phyloP scores from a whole-genome alignment of 2,329 filamentous ascomycete species.

The Exophiala dermatitidis region DNA sequence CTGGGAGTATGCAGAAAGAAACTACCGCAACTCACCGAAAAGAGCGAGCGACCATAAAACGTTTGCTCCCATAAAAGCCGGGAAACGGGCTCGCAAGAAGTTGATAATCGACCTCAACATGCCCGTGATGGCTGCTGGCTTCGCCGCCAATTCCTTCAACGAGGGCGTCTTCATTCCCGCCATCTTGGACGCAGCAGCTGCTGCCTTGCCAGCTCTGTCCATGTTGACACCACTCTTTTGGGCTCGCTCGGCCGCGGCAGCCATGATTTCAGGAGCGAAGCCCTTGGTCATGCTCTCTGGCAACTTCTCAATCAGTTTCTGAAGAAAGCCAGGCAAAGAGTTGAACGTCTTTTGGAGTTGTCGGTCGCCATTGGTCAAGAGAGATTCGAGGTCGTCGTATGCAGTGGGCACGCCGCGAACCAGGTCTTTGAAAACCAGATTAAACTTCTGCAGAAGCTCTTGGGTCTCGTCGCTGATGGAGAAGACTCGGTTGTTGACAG shows the following conservation, averaged over 20 bases:
- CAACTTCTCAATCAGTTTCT: conserved; percentile 78
- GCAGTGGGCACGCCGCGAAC: conserved; percentile 89
- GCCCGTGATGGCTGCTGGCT: conserved; percentile 75
- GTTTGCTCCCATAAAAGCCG: conserved; percentile 84
- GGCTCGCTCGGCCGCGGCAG: conserved; percentile 64
- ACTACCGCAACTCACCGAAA: conserved; percentile 57
- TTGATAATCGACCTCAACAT: conserved; percentile 88
- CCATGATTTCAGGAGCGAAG: conserved; percentile 74
- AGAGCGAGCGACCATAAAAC: conserved; percentile 83
- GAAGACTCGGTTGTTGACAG: conserved; percentile 78
- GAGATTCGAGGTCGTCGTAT: conserved; percentile 74
- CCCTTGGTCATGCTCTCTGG: conserved; percentile 71
- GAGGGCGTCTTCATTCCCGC: conserved; percentile 58
- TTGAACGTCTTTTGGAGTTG: conserved; percentile 58
- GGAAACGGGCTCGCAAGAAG: conserved; percentile 79
- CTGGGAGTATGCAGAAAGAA: neutral
- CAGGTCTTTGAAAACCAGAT: conserved; percentile 82
- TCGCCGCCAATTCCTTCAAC: conserved; percentile 71
- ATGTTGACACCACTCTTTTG: conserved; percentile 52
- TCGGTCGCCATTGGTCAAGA: conserved; percentile 57
- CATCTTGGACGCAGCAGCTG: conserved; percentile 58
- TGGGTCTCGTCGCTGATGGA: conserved; percentile 77
- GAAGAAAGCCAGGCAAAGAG: conserved; percentile 66
- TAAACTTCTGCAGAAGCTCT: conserved; percentile 75
- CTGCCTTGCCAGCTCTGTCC: conserved; percentile 44